These are phyloP conservation scores for Canavalia ensiformis DNA, from an alignment of 306 rosid genomes.

Conservation along the genomic window DNA sequence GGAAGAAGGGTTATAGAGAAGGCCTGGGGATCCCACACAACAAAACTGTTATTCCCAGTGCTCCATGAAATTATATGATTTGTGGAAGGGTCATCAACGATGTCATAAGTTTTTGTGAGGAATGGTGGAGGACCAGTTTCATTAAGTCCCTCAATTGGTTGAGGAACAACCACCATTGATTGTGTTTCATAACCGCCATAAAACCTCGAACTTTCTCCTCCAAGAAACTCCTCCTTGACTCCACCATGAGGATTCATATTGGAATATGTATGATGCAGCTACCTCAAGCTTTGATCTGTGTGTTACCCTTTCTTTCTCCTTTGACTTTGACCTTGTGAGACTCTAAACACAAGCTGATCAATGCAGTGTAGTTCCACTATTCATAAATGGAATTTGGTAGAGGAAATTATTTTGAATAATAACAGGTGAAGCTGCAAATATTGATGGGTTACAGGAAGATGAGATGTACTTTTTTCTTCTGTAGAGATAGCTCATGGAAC, in stretches of 20 bases:
- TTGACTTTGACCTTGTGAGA: background rate
- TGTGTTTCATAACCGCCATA: constrained; percentile 7
- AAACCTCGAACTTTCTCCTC: constrained; percentile 48
- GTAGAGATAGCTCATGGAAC: background rate
- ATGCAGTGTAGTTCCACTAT: constrained; percentile 16
- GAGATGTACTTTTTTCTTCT: background rate
- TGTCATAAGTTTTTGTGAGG: constrained; percentile 84
- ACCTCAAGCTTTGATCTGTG: constrained; percentile 21
- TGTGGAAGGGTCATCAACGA: constrained; percentile 76
- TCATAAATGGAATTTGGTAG: background rate
- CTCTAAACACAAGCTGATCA: constrained; percentile 10
- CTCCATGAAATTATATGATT: constrained; percentile 87
- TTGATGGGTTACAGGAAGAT: background rate
- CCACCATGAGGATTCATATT: constrained; percentile 55
- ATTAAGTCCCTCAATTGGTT: constrained; percentile 71
- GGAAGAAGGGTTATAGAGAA: constrained; percentile 78
- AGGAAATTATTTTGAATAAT: background rate
- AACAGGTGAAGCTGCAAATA: constrained; percentile 2
- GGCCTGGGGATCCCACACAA: constrained; percentile 84
- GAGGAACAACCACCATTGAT: constrained; percentile 47
- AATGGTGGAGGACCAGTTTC: constrained; percentile 89
- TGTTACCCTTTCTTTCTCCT: background rate
- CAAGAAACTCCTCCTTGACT: constrained; percentile 63
- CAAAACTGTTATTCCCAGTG: constrained; percentile 76
- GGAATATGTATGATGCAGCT: background rate